phyloP scores from a whole-genome alignment of 1,139 yeast species.

The Starmera stellimalicola region DNA sequence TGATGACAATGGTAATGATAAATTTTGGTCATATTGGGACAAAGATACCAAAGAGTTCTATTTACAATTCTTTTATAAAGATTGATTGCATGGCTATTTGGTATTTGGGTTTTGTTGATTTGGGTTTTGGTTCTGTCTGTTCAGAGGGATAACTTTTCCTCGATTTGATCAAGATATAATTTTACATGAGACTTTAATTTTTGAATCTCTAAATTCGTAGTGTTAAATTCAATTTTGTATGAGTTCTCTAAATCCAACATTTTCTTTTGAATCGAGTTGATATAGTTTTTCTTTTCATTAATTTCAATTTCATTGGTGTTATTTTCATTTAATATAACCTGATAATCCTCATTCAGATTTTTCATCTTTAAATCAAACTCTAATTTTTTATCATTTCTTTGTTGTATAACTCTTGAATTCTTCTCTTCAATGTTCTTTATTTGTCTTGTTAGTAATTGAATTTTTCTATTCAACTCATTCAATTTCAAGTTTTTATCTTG shows the following conservation, averaged over 20 bases:
- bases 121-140: background rate
- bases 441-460: slow-evolving; percentile 43
- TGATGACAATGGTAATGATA: slow-evolving; percentile 19
- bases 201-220: slow-evolving; percentile 44
- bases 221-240: slow-evolving; percentile 45
- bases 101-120: background rate
- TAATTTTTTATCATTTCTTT: slow-evolving; percentile 36
- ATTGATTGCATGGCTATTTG: slow-evolving; percentile 1
- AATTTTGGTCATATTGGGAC: slow-evolving; percentile 67
- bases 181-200: slow-evolving; percentile 44
- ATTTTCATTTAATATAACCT: slow-evolving; percentile 40
- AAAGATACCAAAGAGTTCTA: slow-evolving; percentile 57
- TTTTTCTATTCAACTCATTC: slow-evolving; percentile 40
- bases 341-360: slow-evolving; percentile 37
- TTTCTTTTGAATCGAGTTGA: slow-evolving; percentile 37
- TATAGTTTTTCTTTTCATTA: slow-evolving; percentile 31
- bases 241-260: slow-evolving; percentile 34
- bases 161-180: slow-evolving; percentile 39
- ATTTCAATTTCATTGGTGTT: slow-evolving; percentile 43
- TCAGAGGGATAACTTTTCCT: slow-evolving; percentile 13
- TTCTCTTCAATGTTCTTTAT: slow-evolving; percentile 46
- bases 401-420: slow-evolving; percentile 37
- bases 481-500: slow-evolving; percentile 37
- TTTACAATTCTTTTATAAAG: slow-evolving; percentile 53
- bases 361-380: slow-evolving; percentile 37